Percentiles rank a stretch among this genome's conserved stretches.
phyloP scores from a whole-genome alignment of 345 rosid genomes.

The Xanthoceras sorbifolium region DNA sequence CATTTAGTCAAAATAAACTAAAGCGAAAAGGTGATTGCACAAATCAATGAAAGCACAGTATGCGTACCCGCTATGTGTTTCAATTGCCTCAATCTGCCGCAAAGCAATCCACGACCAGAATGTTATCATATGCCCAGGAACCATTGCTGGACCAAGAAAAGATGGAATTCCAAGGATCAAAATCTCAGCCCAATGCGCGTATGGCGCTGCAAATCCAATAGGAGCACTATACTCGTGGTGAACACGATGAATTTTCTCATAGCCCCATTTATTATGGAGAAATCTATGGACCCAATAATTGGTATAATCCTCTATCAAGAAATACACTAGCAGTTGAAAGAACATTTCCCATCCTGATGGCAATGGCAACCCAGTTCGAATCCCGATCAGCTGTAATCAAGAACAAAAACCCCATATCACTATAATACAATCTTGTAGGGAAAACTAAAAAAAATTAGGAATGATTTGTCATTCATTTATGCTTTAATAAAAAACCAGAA shows the following conservation, averaged over 20 bases:
- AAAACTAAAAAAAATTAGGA: neutral
- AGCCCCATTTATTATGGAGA: constrained; percentile 86
- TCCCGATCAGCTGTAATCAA: constrained; percentile 64
- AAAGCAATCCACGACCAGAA: constrained; percentile 92
- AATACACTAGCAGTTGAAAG: constrained; percentile 70
- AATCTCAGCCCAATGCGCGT: constrained; percentile 94
- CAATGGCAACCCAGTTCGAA: constrained; percentile 70
- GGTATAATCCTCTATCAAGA: constrained; percentile 79
- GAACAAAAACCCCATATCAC: neutral
- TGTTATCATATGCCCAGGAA: constrained; percentile 92
- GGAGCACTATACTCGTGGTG: constrained; percentile 94
- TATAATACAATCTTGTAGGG: neutral
- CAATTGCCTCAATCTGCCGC: constrained; percentile 90
- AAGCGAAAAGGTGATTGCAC: constrained; percentile 29
- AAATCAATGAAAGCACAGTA: constrained; percentile 24
- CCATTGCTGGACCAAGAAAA: constrained; percentile 91
- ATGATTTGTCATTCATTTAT: neutral
- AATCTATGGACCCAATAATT: constrained; percentile 91
- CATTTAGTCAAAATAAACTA: constrained; percentile 39
- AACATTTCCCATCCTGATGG: constrained; percentile 74
- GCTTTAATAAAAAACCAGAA: neutral
- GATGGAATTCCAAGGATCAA: constrained; percentile 92
- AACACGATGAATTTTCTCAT: constrained; percentile 82
- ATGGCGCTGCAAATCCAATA: constrained; percentile 78
- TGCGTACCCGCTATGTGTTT: constrained; percentile 96